Conservation (phyloP, 257 asterid species). For the Lithospermum erythrorhizon region DNA sequence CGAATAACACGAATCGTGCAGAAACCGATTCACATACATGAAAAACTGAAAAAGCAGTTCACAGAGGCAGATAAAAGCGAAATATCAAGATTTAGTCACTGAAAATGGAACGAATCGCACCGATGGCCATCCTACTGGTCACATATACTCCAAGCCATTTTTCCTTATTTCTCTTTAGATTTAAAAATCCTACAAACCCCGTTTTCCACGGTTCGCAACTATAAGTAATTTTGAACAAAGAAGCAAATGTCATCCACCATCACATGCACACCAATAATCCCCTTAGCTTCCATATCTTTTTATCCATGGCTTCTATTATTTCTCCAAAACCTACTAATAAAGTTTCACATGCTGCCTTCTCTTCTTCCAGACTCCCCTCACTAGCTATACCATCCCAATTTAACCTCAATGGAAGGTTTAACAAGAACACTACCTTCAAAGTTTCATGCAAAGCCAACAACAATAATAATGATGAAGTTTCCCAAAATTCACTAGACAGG, state of each 20-base stretch:
- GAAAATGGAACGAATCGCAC: no score
- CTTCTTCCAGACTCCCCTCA: background rate
- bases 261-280: background rate
- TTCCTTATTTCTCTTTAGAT: no score
- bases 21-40: no score
- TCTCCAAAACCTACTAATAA: background rate
- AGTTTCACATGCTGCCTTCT: background rate
- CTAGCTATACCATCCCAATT: conserved; percentile 1
- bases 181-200: background rate
- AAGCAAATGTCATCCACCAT: background rate
- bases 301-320: conserved; percentile 3
- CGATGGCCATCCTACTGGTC: no score
- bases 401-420: conserved; percentile 1
- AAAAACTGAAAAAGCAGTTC: no score
- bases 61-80: no score
- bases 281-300: background rate
- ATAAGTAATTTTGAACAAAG: background rate
- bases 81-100: no score
- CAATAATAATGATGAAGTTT: background rate
- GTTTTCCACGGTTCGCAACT: no score
- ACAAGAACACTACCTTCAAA: background rate
- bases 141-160: no score
- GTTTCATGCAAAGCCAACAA: background rate
- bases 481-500: conserved; percentile 2
- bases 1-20: no score